A percentile compares a stretch with the other conserved stretches of the same genome.
phyloP scores from a whole-genome alignment of 768 basidiomycete species.

The Sistotremastrum suecicum region DNA sequence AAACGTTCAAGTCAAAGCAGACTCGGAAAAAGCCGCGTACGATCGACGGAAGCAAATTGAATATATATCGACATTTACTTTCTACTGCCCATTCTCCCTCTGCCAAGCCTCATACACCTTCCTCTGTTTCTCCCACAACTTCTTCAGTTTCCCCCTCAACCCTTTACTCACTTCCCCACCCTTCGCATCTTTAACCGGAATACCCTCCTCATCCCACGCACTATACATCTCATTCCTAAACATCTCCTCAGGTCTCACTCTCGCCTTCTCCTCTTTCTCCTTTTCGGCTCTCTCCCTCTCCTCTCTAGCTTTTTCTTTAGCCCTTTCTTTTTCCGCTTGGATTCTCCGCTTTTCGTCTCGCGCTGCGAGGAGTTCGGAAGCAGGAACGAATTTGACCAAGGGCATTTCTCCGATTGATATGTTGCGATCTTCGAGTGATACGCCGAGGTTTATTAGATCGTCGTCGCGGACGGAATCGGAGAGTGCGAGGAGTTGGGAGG shows the following conservation, averaged over 20 bases:
- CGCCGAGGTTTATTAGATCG: constrained; percentile 86
- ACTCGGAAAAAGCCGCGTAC: too few species aligned
- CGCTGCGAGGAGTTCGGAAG: constrained; percentile 65
- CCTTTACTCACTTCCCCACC: not conserved
- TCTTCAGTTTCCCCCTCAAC: too few species aligned
- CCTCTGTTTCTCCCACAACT: too few species aligned
- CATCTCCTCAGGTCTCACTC: not conserved
- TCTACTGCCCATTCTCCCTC: too few species aligned
- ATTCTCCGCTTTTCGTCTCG: constrained; percentile 62
- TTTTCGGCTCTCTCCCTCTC: not conserved
- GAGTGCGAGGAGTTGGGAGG: constrained; percentile 58
- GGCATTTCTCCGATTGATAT: constrained; percentile 22
- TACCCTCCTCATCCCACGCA: not conserved
- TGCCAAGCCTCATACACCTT: too few species aligned
- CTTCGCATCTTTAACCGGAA: not conserved
- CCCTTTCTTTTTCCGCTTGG: not conserved
- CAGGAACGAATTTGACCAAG: constrained; percentile 81
- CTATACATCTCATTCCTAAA: not conserved
- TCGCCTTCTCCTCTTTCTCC: not conserved
- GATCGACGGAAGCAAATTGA: too few species aligned
- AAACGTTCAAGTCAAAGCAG: too few species aligned
- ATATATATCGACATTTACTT: too few species aligned
- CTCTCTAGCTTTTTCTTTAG: not conserved
- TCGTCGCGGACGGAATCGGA: constrained; percentile 84
- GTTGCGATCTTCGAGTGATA: constrained; percentile 96